Percentiles rank a stretch among this genome's conserved stretches.
Conservation (phyloP, 1,139 yeast genomes). For the Debaryomyces singareniensis region DNA sequence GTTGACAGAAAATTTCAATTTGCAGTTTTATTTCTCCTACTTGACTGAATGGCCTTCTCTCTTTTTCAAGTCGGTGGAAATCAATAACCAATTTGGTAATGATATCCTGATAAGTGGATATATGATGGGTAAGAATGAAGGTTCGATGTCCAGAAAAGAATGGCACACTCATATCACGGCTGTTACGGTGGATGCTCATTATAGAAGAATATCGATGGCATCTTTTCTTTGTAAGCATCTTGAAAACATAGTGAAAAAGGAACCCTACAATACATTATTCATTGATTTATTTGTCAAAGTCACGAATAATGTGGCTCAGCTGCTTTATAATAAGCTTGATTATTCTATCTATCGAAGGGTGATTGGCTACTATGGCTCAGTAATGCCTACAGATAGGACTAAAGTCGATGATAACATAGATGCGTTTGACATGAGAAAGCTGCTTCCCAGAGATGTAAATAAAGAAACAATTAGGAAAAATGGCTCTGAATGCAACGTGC, state of each 20-base stretch:
- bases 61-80: constrained; percentile 67
- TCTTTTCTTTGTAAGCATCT: constrained; percentile 67
- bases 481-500: constrained; percentile 52
- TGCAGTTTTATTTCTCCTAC: constrained; percentile 80
- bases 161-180: constrained; percentile 99
- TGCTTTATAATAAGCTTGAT: constrained; percentile 78
- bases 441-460: constrained; percentile 49
- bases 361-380: constrained; percentile 74
- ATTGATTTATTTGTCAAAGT: constrained; percentile 89
- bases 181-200: constrained; percentile 79
- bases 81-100: constrained; percentile 13
- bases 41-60: constrained; percentile 82
- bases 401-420: constrained; percentile 60
- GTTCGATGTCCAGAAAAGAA: constrained; percentile 53
- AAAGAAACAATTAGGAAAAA: constrained; percentile 47
- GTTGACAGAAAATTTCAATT: constrained; percentile 82
- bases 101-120: constrained; percentile 51
- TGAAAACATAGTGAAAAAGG: constrained; percentile 59
- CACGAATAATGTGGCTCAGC: constrained; percentile 72
- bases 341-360: constrained; percentile 83
- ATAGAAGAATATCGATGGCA: constrained; percentile 82
- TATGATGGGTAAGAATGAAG: constrained; percentile 98
- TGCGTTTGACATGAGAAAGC: constrained; percentile 82
- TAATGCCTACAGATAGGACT: constrained; percentile 40
- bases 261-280: constrained; percentile 71